These are phyloP conservation scores for Neocatenulostroma microsporum DNA, from an alignment of 2,329 filamentous ascomycete species.

Conservation along the genomic window DNA sequence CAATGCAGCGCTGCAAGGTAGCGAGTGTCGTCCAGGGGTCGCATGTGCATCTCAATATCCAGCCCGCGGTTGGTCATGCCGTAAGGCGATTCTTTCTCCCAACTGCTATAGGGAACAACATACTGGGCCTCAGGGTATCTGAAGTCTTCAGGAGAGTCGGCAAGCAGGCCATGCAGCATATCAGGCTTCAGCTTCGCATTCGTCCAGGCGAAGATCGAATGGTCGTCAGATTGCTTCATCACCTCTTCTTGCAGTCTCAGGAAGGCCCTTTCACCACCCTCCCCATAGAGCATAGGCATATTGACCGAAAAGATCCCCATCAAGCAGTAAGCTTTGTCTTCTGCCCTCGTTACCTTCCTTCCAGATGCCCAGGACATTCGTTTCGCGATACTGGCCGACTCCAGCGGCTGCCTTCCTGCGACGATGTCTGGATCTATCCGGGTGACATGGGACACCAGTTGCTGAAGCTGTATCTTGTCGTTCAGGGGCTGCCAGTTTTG, in stretches of 20 bases:
- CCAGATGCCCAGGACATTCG: slow-evolving; percentile 14
- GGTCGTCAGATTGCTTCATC: slow-evolving; percentile 11
- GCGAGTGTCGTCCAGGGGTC: not conserved
- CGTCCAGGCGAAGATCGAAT: slow-evolving; percentile 14
- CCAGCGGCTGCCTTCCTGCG: not conserved
- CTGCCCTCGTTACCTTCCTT: slow-evolving; percentile 16
- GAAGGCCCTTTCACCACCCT: slow-evolving; percentile 18
- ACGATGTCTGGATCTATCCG: slow-evolving; percentile 22
- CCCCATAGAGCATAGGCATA: slow-evolving; percentile 40
- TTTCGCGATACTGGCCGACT: slow-evolving; percentile 6
- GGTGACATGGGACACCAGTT: slow-evolving; percentile 19
- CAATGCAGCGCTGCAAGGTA: slow-evolving; percentile 27
- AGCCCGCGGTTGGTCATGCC: slow-evolving; percentile 11
- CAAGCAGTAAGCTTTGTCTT: slow-evolving; percentile 41
- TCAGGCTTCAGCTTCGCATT: not conserved
- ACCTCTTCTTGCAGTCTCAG: slow-evolving; percentile 15
- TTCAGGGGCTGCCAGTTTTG: slow-evolving; percentile 13
- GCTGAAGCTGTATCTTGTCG: slow-evolving; percentile 11
- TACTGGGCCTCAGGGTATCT: slow-evolving; percentile 30
- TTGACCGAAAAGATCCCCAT: slow-evolving; percentile 39
- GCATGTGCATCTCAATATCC: slow-evolving; percentile 8
- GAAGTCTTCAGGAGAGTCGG: slow-evolving; percentile 22
- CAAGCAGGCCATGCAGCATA: slow-evolving; percentile 1
- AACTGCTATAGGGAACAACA: slow-evolving; percentile 26
- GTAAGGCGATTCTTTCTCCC: slow-evolving; percentile 16